Evolutionary conservation across 2,329 filamentous ascomycete species (phyloP).

Genomic region (Fusarium concolor): DNA sequence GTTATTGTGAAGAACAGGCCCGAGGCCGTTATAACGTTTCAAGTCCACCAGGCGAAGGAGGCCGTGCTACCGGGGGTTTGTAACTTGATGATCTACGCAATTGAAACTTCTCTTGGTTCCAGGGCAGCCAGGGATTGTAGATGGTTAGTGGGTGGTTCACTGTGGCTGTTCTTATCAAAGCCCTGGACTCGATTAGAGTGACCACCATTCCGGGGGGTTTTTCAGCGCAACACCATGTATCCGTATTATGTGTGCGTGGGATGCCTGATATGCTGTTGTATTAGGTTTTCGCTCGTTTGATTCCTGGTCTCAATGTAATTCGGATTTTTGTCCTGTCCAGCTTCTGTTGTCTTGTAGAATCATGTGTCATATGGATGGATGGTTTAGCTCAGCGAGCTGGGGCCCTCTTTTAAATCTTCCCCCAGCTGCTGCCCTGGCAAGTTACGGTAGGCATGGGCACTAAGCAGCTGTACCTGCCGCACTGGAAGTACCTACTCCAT

Average conservation of each 20-base stretch:
- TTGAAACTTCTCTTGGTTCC: conserved; percentile 30
- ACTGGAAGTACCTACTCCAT: not conserved
- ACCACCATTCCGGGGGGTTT: conserved; percentile 10
- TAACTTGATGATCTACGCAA: conserved; percentile 25
- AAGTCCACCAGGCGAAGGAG: not conserved
- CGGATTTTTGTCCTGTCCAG: not conserved
- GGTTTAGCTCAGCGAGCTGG: conserved; percentile 22
- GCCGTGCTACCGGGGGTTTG: not conserved
- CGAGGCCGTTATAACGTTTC: conserved; percentile 1
- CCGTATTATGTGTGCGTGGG: not conserved
- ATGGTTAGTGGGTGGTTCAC: conserved; percentile 2
- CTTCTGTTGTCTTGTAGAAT: conserved; percentile 12
- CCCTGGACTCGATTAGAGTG: conserved; percentile 17
- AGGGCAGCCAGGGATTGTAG: conserved; percentile 22
- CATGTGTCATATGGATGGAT: conserved; percentile 8
- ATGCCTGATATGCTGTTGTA: conserved; percentile 9
- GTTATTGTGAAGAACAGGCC: conserved; percentile 21
- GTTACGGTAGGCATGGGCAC: conserved; percentile 22
- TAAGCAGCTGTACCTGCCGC: conserved; percentile 19
- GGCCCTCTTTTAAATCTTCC: conserved; percentile 30
- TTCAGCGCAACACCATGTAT: not conserved
- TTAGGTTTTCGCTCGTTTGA: conserved; percentile 6
- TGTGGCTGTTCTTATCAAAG: conserved; percentile 34
- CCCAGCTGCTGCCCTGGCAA: conserved; percentile 19
- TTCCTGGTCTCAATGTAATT: conserved; percentile 4